phyloP scores from a whole-genome alignment of 805 yeast genomes.

The Schwanniomyces pseudopolymorphus region DNA sequence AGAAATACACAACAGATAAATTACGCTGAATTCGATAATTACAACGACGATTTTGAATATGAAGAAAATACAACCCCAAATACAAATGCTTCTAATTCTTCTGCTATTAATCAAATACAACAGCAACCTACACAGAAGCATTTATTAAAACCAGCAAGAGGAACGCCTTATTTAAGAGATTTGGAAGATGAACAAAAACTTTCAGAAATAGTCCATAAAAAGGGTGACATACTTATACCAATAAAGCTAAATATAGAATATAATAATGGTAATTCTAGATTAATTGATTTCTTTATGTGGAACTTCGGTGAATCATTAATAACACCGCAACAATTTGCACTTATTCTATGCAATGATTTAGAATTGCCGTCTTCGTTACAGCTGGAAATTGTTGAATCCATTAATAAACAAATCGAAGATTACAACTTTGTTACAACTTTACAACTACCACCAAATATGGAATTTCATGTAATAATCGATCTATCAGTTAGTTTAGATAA shows the following conservation, averaged over 20 bases:
- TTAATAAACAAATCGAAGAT: slow-evolving; percentile 79
- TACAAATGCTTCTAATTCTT: slow-evolving; percentile 10
- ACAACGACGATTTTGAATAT: slow-evolving; percentile 46
- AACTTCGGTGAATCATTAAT: slow-evolving; percentile 61
- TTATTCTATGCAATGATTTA: slow-evolving; percentile 75
- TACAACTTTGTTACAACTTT: slow-evolving; percentile 62
- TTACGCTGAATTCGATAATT: slow-evolving; percentile 78
- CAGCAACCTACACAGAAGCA: slow-evolving; percentile 24
- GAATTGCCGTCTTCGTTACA: slow-evolving; percentile 72
- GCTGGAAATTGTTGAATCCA: slow-evolving; percentile 62
- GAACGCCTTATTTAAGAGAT: slow-evolving; percentile 20
- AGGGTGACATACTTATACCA: slow-evolving; percentile 56
- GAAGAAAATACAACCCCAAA: slow-evolving; percentile 24
- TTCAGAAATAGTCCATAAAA: slow-evolving; percentile 25
- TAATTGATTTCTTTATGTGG: slow-evolving; percentile 75
- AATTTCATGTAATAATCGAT: slow-evolving; percentile 74
- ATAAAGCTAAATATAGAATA: slow-evolving; percentile 61
- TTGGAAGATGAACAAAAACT: slow-evolving; percentile 22
- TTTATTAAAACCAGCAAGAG: slow-evolving; percentile 20
- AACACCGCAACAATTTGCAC: slow-evolving; percentile 74
- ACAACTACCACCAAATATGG: slow-evolving; percentile 57
- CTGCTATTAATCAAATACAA: slow-evolving; percentile 35
- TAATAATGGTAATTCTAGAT: slow-evolving; percentile 44
- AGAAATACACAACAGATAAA: slow-evolving; percentile 69
- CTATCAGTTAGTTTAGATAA: slow-evolving; percentile 81